Conservation (phyloP, 345 rosid genomes). For the Hibiscus syriacus region DNA sequence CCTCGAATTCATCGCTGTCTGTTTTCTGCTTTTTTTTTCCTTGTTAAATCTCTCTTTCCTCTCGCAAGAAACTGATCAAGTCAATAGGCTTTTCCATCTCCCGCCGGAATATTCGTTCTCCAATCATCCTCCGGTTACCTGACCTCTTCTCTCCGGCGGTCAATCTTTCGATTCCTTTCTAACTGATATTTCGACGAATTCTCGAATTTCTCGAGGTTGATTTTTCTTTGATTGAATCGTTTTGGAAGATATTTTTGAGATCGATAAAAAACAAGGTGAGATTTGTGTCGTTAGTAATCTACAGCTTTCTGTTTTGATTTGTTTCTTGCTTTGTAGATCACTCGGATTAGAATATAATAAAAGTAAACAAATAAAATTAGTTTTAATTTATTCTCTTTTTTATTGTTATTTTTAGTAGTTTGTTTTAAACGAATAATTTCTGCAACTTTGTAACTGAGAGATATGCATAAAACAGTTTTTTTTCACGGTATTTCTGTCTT, state of each 20-base stretch:
- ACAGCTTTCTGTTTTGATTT: not conserved
- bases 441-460: slow-evolving; percentile 1
- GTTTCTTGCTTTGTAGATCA: slow-evolving; percentile 2
- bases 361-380: not conserved
- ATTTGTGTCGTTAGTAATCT: not conserved
- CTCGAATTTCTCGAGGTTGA: too few species aligned
- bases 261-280: slow-evolving; percentile 9
- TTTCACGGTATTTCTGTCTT: slow-evolving; percentile 14
- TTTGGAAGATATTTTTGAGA: not conserved
- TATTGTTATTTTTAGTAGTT: slow-evolving; percentile 8
- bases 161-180: not conserved
- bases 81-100: not conserved
- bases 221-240: not conserved
- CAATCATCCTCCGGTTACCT: not conserved
- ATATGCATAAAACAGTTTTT: slow-evolving; percentile 2
- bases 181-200: too few species aligned
- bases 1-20: not conserved
- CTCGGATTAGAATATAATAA: not conserved
- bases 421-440: slow-evolving; percentile 14
- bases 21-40: not conserved
- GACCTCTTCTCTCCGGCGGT: not conserved
- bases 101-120: slow-evolving; percentile 6
- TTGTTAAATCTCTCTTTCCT: not conserved
- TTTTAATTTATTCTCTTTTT: not conserved
- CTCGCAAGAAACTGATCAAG: not conserved